Evolutionary conservation across 2,329 filamentous ascomycete species (phyloP), one percentile per base, ranked within the genome.

Genomic region (Emmonsiellopsis sp.): DNA sequence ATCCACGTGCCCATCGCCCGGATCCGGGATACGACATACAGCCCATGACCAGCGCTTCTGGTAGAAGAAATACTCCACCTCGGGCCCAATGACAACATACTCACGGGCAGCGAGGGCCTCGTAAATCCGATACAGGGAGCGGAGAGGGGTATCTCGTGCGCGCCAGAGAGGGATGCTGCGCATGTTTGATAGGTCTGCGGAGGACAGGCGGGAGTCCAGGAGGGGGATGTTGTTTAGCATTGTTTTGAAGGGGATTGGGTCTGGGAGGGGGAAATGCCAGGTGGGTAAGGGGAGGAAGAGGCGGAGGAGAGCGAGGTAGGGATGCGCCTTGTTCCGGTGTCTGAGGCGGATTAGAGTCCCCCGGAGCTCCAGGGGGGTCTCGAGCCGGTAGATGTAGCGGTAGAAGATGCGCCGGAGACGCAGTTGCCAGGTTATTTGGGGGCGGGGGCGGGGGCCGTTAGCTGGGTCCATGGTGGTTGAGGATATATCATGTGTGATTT

Each of bases 11-110:
- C 41, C 26, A 40, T 65, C 64, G 10, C 40, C 20, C 1, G 64
- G 63, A 38, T 66, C 65, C 15, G 57, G 59, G 32, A 66, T 63
- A 13, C 34, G 40, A 30, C 45, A 11, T 6, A 65, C 44, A 15
- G 46, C 32, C 63, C 63, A 66, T 26, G 20, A 26, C 7, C 3
- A 2, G 30, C 56, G 54, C 7, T 35, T 43, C 13, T 62, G 61
- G 32, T 62, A 61, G 57, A 58, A 65, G 48, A 65, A 64, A 48
- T 66, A 66, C 34, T 63, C 57, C 1, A 57, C 58, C 53, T 62
- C 59, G 1, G 48, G 49, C 11, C 59, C 56, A 8, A 62, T 57
- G 3, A 56, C 45, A 5, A 51, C 49, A 44, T 60, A 59, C 9
- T 62, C 55, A 11, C 55, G 47, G 3, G 61, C 58, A 4, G 53